phyloP scores from a whole-genome alignment of 2,329 filamentous ascomycete species.

The Clonostachys rhizophaga region DNA sequence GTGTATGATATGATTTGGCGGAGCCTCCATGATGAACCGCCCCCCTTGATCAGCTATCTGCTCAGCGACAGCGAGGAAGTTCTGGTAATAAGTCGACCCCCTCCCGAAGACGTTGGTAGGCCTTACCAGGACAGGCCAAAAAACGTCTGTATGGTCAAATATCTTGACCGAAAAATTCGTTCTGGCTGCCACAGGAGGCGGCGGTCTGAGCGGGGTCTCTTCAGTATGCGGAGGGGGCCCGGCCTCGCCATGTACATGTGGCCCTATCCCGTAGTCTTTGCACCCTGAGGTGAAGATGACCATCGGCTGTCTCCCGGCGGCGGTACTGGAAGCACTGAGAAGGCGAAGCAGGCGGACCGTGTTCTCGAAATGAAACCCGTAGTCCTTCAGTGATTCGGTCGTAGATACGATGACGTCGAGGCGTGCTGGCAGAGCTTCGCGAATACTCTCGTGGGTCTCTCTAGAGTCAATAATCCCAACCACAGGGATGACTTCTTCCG shows the following conservation, averaged over 20 bases:
- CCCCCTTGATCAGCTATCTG: conserved; percentile 7
- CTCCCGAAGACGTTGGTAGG: conserved; percentile 42
- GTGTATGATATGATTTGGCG: conserved; percentile 33
- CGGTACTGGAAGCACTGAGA: conserved; percentile 14
- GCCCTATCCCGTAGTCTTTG: conserved; percentile 38
- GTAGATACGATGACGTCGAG: conserved; percentile 36
- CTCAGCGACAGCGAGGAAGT: conserved; percentile 26
- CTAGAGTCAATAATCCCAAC: background rate
- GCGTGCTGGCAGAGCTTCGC: background rate
- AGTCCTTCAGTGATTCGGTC: conserved; percentile 32
- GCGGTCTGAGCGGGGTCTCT: conserved; percentile 23
- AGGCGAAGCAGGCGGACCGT: background rate
- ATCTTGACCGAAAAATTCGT: conserved; percentile 21
- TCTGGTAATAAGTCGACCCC: conserved; percentile 35
- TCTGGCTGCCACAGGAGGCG: conserved; percentile 18
- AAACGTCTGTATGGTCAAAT: conserved; percentile 24
- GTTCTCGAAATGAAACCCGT: conserved; percentile 18
- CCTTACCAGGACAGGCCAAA: conserved; percentile 34
- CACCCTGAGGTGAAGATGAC: conserved; percentile 42
- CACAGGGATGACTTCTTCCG: background rate
- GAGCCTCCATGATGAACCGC: conserved; percentile 18
- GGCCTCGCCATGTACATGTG: conserved; percentile 21
- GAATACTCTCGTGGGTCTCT: background rate
- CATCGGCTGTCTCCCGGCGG: conserved; percentile 24
- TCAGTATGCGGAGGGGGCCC: conserved; percentile 35